A percentile compares a stretch with the other conserved stretches of the same genome.
phyloP scores from a whole-genome alignment of 257 asterid genomes.

The Penstemon barbatus region DNA sequence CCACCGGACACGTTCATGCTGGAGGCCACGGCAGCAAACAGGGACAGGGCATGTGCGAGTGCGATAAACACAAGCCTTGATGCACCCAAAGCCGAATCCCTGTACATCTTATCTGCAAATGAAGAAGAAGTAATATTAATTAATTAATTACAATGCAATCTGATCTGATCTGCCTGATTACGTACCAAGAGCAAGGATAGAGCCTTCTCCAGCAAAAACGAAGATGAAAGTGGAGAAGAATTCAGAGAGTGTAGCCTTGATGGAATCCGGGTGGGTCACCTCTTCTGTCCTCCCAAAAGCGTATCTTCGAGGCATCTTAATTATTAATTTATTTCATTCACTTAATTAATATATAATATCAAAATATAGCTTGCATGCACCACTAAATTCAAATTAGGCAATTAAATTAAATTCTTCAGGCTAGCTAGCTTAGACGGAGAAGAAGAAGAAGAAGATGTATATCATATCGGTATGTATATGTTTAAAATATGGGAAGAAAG shows the following conservation, averaged over 20 bases:
- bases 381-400: too few relatives aligned
- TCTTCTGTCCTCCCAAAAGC: conserved; percentile 84
- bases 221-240: conserved; percentile 83
- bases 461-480: too few relatives aligned
- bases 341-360: too few relatives aligned
- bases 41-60: conserved; percentile 66
- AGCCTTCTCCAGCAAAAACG: conserved; percentile 91
- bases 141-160: too few relatives aligned
- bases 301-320: conserved; percentile 66
- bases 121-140: too few relatives aligned
- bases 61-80: conserved; percentile 62
- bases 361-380: too few relatives aligned
- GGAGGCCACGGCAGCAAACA: conserved; percentile 83
- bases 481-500: too few relatives aligned
- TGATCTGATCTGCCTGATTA: background rate
- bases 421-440: too few relatives aligned
- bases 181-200: conserved; percentile 76
- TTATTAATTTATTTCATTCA: too few relatives aligned
- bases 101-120: conserved; percentile 59
- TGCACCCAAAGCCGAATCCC: conserved; percentile 46
- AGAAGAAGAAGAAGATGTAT: background rate
- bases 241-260: conserved; percentile 78
- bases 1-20: conserved; percentile 95
- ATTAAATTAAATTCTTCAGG: too few relatives aligned
- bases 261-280: conserved; percentile 91